Percentiles rank a stretch among this genome's conserved stretches.
Evolutionary conservation across 2,329 filamentous ascomycete species (phyloP).

Genomic region (Aspergillus glaucus): DNA sequence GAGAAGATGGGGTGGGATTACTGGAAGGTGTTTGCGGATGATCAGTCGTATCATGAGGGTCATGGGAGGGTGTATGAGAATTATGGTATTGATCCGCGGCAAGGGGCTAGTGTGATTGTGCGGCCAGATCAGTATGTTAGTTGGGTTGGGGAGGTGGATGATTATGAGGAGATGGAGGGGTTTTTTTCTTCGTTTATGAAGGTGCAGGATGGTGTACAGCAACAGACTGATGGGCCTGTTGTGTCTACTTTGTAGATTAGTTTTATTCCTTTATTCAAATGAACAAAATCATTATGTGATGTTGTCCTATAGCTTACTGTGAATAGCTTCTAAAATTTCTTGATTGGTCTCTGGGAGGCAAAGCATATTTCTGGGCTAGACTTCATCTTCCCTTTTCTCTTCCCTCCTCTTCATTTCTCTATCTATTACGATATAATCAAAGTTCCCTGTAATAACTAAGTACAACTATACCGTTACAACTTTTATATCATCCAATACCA

Average conservation of each 20-base stretch:
- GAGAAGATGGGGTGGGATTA: slow-evolving; percentile 22
- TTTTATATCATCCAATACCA: too few species aligned
- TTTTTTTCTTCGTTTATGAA: slow-evolving; percentile 12
- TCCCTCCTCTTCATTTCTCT: too few species aligned
- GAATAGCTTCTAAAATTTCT: too few species aligned
- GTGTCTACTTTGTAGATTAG: neutral
- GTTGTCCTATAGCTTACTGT: too few species aligned
- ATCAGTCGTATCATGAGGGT: slow-evolving; percentile 10
- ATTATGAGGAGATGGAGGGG: slow-evolving; percentile 11
- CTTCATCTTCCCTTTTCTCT: too few species aligned
- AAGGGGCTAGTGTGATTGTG: slow-evolving; percentile 45
- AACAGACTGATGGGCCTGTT: neutral
- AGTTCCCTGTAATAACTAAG: too few species aligned
- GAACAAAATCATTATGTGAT: too few species aligned
- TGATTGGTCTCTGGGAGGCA: too few species aligned
- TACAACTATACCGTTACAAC: too few species aligned
- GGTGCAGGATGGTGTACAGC: slow-evolving; percentile 9
- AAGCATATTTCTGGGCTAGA: too few species aligned
- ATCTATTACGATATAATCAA: too few species aligned
- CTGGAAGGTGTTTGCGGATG: slow-evolving; percentile 10
- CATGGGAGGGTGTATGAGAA: slow-evolving; percentile 51
- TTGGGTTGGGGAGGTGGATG: slow-evolving; percentile 15
- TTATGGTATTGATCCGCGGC: slow-evolving; percentile 44
- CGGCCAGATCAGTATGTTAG: slow-evolving; percentile 52
- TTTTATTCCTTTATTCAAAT: too few species aligned